Conservation (phyloP, 1,284 basidiomycete genomes). For the Ustilago esculenta region DNA sequence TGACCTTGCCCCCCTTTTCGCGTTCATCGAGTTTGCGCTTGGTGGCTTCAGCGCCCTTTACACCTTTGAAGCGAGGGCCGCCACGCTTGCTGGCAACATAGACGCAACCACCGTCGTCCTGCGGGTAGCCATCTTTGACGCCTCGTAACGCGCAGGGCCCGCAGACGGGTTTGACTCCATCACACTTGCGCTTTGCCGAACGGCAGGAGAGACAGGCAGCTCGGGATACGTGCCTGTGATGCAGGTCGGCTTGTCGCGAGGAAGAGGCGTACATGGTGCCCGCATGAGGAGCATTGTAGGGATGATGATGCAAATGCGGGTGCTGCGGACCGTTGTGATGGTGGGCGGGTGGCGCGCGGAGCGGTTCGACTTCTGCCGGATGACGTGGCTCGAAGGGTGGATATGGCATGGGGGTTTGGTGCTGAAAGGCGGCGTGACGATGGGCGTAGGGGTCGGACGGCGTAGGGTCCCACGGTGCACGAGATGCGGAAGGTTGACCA, state of each 20-base stretch:
- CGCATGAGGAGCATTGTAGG: conserved; percentile 11
- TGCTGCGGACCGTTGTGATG: conserved; percentile 27
- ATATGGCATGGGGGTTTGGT: conserved; percentile 20
- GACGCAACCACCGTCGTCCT: conserved; percentile 51
- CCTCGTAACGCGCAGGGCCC: conserved; percentile 52
- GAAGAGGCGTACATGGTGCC: conserved; percentile 20
- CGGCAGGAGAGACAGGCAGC: conserved; percentile 59
- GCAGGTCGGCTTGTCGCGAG: conserved; percentile 21
- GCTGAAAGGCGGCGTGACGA: conserved; percentile 15
- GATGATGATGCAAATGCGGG: conserved; percentile 29
- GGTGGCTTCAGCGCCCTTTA: conserved; percentile 51
- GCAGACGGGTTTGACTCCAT: conserved; percentile 55
- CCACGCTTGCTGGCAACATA: conserved; percentile 58
- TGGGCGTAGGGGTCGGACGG: conserved; percentile 19
- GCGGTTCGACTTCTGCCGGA: conserved; percentile 18
- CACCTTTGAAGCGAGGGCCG: conserved; percentile 59
- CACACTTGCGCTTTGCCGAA: conserved; percentile 58
- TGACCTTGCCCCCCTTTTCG: conserved; percentile 32
- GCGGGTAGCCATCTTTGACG: conserved; percentile 39
- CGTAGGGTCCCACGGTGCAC: conserved; percentile 10
- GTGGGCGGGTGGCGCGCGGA: conserved; percentile 7
- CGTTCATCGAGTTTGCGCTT: conserved; percentile 50
- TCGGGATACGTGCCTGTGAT: conserved; percentile 47
- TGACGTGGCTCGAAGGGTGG: conserved; percentile 23
- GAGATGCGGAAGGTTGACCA: conserved; percentile 1